These are phyloP conservation scores for Aspergillus ruber DNA, from an alignment of 2,329 filamentous ascomycete species.

Conservation along the genomic window DNA sequence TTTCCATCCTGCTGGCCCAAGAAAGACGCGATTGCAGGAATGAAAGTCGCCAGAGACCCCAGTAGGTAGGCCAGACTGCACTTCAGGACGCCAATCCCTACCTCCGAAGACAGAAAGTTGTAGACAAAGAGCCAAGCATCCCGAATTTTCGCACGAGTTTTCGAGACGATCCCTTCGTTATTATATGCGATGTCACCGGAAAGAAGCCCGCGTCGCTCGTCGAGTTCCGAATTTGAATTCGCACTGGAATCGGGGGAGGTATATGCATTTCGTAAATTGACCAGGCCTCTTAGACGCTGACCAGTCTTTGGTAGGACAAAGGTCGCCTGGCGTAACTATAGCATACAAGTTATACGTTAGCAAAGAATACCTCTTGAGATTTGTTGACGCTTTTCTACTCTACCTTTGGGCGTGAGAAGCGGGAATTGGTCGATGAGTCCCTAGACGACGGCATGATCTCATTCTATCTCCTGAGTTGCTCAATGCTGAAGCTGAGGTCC, in stretches of 20 bases:
- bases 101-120: conserved; percentile 62
- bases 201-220: conserved; percentile 32
- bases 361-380: neutral
- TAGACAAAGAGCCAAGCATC: conserved; percentile 40
- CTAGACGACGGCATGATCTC: conserved; percentile 22
- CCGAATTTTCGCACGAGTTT: conserved; percentile 23
- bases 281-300: conserved; percentile 71
- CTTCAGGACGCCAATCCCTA: conserved; percentile 76
- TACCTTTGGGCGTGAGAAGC: conserved; percentile 29
- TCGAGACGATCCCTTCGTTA: conserved; percentile 10
- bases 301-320: conserved; percentile 83
- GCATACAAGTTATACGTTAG: neutral
- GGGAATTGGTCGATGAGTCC: conserved; percentile 24
- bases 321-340: conserved; percentile 70
- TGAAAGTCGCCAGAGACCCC: conserved; percentile 80
- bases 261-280: conserved; percentile 62
- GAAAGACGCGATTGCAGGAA: conserved; percentile 63
- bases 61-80: conserved; percentile 85
- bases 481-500: neutral
- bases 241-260: conserved; percentile 26
- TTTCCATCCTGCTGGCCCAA: conserved; percentile 84
- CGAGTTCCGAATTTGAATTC: conserved; percentile 4
- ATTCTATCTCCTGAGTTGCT: conserved; percentile 13
- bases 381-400: neutral
- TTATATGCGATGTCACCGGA: conserved; percentile 15